phyloP scores from a whole-genome alignment of 345 rosid genomes.

The Trapa incisa region DNA sequence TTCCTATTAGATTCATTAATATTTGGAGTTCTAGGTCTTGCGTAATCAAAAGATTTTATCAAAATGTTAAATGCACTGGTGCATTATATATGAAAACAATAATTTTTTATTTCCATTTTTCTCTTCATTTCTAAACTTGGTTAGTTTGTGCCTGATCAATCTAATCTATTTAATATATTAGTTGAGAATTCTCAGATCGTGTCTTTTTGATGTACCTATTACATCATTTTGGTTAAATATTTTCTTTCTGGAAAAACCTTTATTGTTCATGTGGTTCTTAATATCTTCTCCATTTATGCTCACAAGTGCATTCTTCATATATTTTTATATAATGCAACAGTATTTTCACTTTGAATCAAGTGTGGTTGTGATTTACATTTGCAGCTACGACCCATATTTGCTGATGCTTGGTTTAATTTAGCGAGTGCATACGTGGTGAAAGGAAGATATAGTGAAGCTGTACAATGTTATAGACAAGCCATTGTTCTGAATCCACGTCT shows the following conservation, averaged over 20 bases:
- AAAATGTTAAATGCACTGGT: background rate
- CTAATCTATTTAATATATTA: no score
- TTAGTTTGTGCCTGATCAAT: no score
- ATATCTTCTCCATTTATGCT: background rate
- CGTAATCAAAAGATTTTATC: no score
- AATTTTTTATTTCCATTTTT: background rate
- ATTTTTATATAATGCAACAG: background rate
- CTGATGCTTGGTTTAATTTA: constrained; percentile 98
- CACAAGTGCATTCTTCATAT: background rate
- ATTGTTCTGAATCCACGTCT: constrained; percentile 73
- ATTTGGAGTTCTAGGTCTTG: no score
- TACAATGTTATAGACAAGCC: constrained; percentile 94
- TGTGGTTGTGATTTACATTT: constrained; percentile 1
- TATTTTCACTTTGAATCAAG: background rate
- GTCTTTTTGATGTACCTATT: no score
- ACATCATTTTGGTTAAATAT: no score
- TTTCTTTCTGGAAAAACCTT: no score
- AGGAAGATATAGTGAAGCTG: constrained; percentile 86
- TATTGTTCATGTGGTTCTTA: background rate
- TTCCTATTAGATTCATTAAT: no score
- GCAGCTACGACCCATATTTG: constrained; percentile 91
- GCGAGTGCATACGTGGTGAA: constrained; percentile 97
- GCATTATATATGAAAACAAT: background rate
- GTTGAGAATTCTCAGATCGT: no score
- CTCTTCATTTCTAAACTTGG: no score